phyloP scores from a whole-genome alignment of 805 yeast species.

The Kregervanrija pseudodelftensis region DNA sequence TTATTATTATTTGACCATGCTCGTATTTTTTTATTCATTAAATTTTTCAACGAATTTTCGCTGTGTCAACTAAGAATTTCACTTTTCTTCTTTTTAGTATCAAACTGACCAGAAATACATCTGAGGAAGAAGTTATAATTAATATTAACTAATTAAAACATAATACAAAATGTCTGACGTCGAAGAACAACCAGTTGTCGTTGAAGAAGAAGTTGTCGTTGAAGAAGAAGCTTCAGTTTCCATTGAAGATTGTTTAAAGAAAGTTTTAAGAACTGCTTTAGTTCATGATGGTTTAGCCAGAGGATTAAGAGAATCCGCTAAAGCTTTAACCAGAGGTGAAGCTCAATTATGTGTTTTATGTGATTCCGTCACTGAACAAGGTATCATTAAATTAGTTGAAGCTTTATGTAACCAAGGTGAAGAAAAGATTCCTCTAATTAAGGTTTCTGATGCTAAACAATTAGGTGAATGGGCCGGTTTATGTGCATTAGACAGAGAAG shows the following conservation, averaged over 20 bases:
- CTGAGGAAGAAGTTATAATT: conserved; percentile 33
- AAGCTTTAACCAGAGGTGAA: conserved; percentile 96
- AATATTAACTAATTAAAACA: conserved; percentile 5
- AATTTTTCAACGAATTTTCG: not conserved
- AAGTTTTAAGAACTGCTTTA: conserved; percentile 95
- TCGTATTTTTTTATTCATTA: not conserved
- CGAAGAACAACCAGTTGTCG: conserved; percentile 82
- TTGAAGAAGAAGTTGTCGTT: conserved; percentile 67
- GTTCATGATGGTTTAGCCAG: conserved; percentile 99
- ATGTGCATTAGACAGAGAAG: conserved; percentile 99
- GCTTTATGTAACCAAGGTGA: conserved; percentile 98
- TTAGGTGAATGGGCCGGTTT: conserved; percentile 99
- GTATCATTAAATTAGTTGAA: conserved; percentile 95
- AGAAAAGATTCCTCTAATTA: conserved; percentile 93
- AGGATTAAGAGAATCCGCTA: conserved; percentile 99
- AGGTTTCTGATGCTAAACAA: conserved; percentile 99
- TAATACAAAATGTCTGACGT: conserved; percentile 69
- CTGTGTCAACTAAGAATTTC: not conserved
- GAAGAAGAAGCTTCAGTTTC: conserved; percentile 85
- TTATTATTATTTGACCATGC: conserved; percentile 1
- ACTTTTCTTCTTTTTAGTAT: conserved; percentile 1
- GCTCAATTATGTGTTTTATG: conserved; percentile 97
- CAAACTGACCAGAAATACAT: conserved; percentile 31
- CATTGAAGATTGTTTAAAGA: conserved; percentile 97
- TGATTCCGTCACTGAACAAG: conserved; percentile 97